These are phyloP conservation scores for Dothidotthia symphoricarpi DNA, from an alignment of 2,329 filamentous ascomycete genomes.

Conservation along the genomic window DNA sequence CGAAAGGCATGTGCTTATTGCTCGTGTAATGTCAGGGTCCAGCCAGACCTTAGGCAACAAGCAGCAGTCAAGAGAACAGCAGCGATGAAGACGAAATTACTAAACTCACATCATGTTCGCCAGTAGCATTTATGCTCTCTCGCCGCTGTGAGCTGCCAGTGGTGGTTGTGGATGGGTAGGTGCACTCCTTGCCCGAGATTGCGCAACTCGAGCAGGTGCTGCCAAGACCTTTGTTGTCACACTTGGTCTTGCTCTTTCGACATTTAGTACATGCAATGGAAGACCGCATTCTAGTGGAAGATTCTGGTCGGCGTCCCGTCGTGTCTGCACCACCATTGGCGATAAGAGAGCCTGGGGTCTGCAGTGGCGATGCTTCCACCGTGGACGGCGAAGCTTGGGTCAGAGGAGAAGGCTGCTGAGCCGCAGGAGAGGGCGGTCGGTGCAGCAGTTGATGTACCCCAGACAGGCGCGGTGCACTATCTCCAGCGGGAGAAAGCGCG, in stretches of 20 bases:
- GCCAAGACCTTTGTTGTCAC: conserved; percentile 72
- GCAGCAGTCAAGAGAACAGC: not conserved
- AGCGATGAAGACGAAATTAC: not conserved
- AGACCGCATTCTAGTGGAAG: conserved; percentile 63
- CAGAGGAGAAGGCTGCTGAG: conserved; percentile 22
- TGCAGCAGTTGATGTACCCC: conserved; percentile 18
- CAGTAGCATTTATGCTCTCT: conserved; percentile 30
- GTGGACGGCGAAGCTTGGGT: conserved; percentile 30
- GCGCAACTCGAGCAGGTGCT: conserved; percentile 74
- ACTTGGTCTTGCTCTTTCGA: conserved; percentile 81
- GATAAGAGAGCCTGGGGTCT: conserved; percentile 24
- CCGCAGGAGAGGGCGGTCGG: conserved; percentile 18
- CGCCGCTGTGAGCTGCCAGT: conserved; percentile 42
- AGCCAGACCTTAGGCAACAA: not conserved
- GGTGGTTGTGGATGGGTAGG: conserved; percentile 60
- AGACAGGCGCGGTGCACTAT: conserved; percentile 23
- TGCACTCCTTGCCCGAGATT: conserved; percentile 68
- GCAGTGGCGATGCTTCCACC: conserved; percentile 29
- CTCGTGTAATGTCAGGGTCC: no score
- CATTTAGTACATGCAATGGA: conserved; percentile 77
- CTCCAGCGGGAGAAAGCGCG: conserved; percentile 24
- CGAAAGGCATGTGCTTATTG: no score
- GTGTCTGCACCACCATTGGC: conserved; percentile 21
- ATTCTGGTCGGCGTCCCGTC: conserved; percentile 19
- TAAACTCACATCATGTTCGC: conserved; percentile 24